Evolutionary conservation across 2,329 filamentous ascomycete species (phyloP).

Genomic region (Talaromyces sp.): DNA sequence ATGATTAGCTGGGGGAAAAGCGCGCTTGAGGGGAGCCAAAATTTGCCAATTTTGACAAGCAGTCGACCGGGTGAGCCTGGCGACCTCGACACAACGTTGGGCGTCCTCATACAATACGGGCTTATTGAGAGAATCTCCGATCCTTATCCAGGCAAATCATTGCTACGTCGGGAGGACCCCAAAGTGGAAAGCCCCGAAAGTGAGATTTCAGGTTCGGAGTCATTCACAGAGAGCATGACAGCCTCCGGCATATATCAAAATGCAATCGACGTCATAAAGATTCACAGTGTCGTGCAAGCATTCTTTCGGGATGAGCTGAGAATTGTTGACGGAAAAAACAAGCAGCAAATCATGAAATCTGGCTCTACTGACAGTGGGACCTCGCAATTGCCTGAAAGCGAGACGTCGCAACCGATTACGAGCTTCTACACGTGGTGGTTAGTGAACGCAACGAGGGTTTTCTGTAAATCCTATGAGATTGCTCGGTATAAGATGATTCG

Average conservation of each 20-base stretch:
- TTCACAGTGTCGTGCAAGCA: constrained; percentile 50
- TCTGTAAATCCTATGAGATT: constrained; percentile 44
- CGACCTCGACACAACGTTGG: constrained; percentile 49
- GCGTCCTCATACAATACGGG: constrained; percentile 47
- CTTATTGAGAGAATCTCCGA: constrained; percentile 45
- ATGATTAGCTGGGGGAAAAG: constrained; percentile 58
- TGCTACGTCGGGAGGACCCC: neutral
- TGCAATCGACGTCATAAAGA: constrained; percentile 47
- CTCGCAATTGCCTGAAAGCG: neutral
- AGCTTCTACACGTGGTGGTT: constrained; percentile 47
- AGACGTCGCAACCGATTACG: constrained; percentile 23
- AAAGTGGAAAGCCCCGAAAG: constrained; percentile 12
- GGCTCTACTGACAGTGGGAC: neutral
- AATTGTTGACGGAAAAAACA: constrained; percentile 35
- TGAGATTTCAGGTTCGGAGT: constrained; percentile 25
- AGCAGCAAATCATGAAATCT: constrained; percentile 12
- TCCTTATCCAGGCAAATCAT: constrained; percentile 26
- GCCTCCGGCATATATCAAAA: constrained; percentile 33
- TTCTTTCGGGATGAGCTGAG: constrained; percentile 50
- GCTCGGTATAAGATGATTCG: constrained; percentile 42
- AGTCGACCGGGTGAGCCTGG: constrained; percentile 34
- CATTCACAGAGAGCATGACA: constrained; percentile 38
- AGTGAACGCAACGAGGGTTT: constrained; percentile 41
- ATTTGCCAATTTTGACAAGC: constrained; percentile 41
- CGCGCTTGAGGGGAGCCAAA: constrained; percentile 31